These are phyloP conservation scores for Phytomonas sp. DNA, from an alignment of 208 protist genomes.

Conservation along the genomic window DNA sequence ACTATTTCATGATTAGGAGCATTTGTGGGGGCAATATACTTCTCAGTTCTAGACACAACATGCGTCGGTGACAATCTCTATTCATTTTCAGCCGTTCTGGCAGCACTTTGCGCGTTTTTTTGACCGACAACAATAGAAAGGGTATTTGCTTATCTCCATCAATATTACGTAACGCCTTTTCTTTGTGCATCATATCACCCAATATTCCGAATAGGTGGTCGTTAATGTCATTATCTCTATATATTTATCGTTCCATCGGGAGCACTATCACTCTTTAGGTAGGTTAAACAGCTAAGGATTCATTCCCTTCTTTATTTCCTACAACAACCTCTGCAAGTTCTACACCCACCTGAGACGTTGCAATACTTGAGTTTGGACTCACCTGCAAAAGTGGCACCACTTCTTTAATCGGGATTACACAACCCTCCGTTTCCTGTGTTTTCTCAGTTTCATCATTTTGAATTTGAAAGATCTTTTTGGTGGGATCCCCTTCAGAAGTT, in stretches of 20 bases:
- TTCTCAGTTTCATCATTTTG: slow-evolving; percentile 4
- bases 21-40: not conserved
- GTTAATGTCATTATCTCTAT: too few species aligned
- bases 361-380: not conserved
- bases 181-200: not conserved
- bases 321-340: not conserved
- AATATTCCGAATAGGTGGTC: too few species aligned
- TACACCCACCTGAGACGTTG: not conserved
- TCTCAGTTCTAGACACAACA: not conserved
- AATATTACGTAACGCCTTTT: not conserved
- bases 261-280: not conserved
- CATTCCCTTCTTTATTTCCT: not conserved
- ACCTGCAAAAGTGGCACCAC: not conserved
- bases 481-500: not conserved
- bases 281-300: not conserved
- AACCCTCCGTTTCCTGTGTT: not conserved
- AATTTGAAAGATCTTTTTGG: not conserved
- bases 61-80: not conserved
- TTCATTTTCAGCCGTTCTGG: not conserved
- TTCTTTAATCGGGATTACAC: not conserved
- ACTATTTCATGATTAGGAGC: not conserved
- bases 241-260: not conserved
- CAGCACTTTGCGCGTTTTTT: not conserved
- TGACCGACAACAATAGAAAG: not conserved
- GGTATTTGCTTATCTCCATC: not conserved